Evolutionary conservation across 768 basidiomycete genomes (phyloP).

Genomic region (Termitomyces sp.): DNA sequence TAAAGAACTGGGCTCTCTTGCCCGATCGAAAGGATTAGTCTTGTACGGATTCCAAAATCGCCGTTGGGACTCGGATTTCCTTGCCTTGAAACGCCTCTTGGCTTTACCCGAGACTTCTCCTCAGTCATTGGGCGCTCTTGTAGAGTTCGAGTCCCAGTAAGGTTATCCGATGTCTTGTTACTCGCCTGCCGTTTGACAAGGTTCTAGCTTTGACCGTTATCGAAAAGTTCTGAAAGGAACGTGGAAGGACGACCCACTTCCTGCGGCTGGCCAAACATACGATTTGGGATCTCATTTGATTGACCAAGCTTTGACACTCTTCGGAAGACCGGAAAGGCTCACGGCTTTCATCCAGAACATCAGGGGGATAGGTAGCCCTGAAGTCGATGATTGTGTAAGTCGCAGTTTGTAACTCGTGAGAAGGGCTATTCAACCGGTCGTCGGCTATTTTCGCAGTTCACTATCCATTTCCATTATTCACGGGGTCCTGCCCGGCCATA

Average conservation of each 20-base stretch:
- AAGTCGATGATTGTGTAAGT: slow-evolving; percentile 63
- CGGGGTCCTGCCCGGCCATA: slow-evolving; percentile 31
- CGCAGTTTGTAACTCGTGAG: not conserved
- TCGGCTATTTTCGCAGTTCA: slow-evolving; percentile 32
- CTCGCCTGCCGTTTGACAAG: not conserved
- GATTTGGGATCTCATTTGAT: slow-evolving; percentile 80
- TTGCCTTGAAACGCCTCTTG: slow-evolving; percentile 57
- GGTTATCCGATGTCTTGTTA: slow-evolving; percentile 13
- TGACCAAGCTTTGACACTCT: slow-evolving; percentile 70
- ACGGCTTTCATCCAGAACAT: slow-evolving; percentile 69
- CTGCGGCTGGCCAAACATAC: slow-evolving; percentile 62
- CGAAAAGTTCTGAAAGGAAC: slow-evolving; percentile 56
- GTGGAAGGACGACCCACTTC: slow-evolving; percentile 72
- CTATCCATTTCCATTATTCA: slow-evolving; percentile 47
- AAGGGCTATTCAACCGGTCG: not conserved
- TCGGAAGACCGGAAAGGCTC: slow-evolving; percentile 65
- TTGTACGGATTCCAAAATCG: slow-evolving; percentile 73
- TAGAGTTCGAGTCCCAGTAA: slow-evolving; percentile 75
- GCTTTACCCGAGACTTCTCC: slow-evolving; percentile 44
- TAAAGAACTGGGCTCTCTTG: slow-evolving; percentile 51
- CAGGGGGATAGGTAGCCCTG: slow-evolving; percentile 55
- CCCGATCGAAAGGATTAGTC: slow-evolving; percentile 52
- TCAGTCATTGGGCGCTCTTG: slow-evolving; percentile 51
- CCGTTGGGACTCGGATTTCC: slow-evolving; percentile 75
- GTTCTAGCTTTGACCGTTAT: slow-evolving; percentile 66